Conservation (phyloP, 192 early-diverging fungal genomes). For the Coemansia sp. region DNA sequence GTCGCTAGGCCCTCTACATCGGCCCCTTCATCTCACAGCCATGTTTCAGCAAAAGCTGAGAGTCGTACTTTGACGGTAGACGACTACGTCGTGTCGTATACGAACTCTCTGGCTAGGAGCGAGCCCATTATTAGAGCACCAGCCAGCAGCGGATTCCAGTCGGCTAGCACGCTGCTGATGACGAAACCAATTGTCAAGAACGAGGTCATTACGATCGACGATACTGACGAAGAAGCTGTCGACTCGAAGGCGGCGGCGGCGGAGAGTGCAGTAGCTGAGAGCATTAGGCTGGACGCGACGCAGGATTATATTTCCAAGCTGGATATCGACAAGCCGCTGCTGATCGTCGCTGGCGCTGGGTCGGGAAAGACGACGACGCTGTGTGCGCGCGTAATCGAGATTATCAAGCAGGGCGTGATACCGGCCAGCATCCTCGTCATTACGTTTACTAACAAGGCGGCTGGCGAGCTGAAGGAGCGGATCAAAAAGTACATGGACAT, state of each 20-base stretch:
- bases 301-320: conserved; percentile 44
- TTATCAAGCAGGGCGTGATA: conserved; percentile 37
- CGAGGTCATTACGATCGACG: not conserved
- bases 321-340: conserved; percentile 42
- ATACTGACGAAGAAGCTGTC: not conserved
- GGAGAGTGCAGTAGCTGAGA: not conserved
- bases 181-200: not conserved
- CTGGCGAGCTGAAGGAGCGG: conserved; percentile 45
- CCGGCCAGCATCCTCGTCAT: conserved; percentile 40
- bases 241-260: not conserved
- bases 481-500: conserved; percentile 32
- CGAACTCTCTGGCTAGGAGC: conserved; percentile 4
- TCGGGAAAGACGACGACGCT: conserved; percentile 56
- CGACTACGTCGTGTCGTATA: conserved; percentile 47
- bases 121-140: not conserved
- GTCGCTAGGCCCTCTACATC: not conserved
- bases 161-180: not conserved
- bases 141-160: not conserved
- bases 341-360: conserved; percentile 54
- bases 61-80: conserved; percentile 28
- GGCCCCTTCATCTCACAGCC: not conserved
- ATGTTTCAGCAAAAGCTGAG: not conserved
- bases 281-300: conserved; percentile 27
- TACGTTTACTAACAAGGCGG: conserved; percentile 61
- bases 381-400: conserved; percentile 52